phyloP scores from a whole-genome alignment of 768 basidiomycete genomes.

The Hygrocybe coccinea region DNA sequence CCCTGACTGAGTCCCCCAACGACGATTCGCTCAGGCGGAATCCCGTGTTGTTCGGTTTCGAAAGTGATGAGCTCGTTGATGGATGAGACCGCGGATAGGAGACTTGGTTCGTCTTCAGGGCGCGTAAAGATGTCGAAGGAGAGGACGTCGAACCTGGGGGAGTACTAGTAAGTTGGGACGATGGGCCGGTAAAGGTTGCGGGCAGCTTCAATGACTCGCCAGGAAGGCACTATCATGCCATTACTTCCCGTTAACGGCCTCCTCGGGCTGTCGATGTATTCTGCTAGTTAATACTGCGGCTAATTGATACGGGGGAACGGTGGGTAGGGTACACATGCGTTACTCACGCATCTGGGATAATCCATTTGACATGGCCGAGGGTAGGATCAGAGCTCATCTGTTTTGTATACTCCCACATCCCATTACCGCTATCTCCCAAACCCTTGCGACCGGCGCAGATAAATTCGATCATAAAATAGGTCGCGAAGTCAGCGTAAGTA shows the following conservation, averaged over 20 bases:
- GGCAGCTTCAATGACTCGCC: no score
- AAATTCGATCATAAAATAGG: background rate
- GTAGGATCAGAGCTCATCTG: constrained; percentile 36
- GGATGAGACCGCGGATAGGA: constrained; percentile 44
- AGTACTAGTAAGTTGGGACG: no score
- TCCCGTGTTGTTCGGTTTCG: constrained; percentile 51
- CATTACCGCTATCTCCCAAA: constrained; percentile 47
- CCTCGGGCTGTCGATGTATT: constrained; percentile 14
- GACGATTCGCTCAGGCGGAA: constrained; percentile 55
- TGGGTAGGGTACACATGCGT: no score
- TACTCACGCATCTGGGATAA: constrained; percentile 56
- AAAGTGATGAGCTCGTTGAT: constrained; percentile 54
- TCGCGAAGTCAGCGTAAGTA: background rate
- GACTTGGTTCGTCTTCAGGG: constrained; percentile 53
- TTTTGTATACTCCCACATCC: constrained; percentile 52
- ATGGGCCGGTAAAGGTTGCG: background rate
- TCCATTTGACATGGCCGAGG: constrained; percentile 61
- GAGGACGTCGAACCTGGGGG: constrained; percentile 51
- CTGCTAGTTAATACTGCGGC: background rate
- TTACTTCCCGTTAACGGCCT: constrained; percentile 53
- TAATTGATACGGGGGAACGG: no score
- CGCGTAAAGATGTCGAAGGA: constrained; percentile 41
- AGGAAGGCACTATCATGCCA: constrained; percentile 48
- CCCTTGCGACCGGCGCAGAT: no score
- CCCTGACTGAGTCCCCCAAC: constrained; percentile 77